Conservation (phyloP, 495 filamentous ascomycete species). For the Tuber calosporum region DNA sequence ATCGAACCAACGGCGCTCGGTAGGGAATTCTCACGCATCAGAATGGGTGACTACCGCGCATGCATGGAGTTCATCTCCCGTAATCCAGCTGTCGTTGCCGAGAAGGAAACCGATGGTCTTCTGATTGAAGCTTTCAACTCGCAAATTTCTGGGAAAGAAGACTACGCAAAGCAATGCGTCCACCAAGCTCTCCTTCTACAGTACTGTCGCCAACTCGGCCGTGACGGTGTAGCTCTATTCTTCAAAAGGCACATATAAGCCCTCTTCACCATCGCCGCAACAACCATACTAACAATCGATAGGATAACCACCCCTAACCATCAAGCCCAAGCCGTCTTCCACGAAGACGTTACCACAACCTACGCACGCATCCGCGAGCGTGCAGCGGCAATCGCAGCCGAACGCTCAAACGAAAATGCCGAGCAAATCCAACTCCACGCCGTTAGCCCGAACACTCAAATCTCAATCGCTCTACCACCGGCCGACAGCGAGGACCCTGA, state of each 20-base stretch:
- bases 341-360: constrained; percentile 82
- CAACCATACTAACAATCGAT: constrained; percentile 11
- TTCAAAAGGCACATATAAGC: constrained; percentile 63
- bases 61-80: constrained; percentile 65
- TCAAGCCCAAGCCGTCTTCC: constrained; percentile 85
- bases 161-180: constrained; percentile 77
- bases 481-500: constrained; percentile 57
- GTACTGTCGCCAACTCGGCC: constrained; percentile 83
- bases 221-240: constrained; percentile 83
- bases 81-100: constrained; percentile 69
- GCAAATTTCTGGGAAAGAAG: constrained; percentile 64
- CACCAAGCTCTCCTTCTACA: constrained; percentile 89
- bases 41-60: constrained; percentile 62
- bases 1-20: constrained; percentile 69
- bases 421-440: constrained; percentile 98
- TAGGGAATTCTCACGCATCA: constrained; percentile 71
- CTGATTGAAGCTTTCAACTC: constrained; percentile 85
- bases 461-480: constrained; percentile 76
- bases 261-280: neutral
- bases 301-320: constrained; percentile 86
- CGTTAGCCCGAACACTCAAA: constrained; percentile 85
- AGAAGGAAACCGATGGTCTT: constrained; percentile 85
- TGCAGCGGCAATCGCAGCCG: constrained; percentile 67
- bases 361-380: constrained; percentile 73
- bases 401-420: constrained; percentile 52